Base-by-base conservation (phyloP, 192 early-diverging fungal genomes). In the Podila verticillata region DNA sequence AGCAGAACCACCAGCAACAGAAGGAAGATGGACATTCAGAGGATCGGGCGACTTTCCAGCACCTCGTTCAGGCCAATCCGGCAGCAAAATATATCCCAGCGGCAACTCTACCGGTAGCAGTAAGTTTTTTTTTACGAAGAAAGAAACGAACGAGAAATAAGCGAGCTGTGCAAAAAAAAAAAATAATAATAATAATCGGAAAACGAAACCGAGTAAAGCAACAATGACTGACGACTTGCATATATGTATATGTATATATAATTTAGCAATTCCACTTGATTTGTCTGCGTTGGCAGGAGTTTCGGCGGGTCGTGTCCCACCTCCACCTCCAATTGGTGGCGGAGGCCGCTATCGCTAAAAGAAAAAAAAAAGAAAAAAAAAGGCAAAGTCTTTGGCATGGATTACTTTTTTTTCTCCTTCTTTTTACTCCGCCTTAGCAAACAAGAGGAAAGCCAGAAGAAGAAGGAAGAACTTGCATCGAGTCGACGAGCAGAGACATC, bases 21-120 rank as follows among this genome's bases (percentile, higher is more conserved):
- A 85, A 62, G 84, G 84, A n/a, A 64, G 80, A 51, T 85, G 84
- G 84, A 72, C 70, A 32, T 85, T 85, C 59, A 72, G 73, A 61
- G 39, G 62, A 13, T 63, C 84, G 4, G 15, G 58, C 57, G 80
- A 82, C 24, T 82, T 85, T 36, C 84, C 84, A 60, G 51, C 72
- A 26, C 84, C 84, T 28, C 71, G 67, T 31, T 9, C 68, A 17
- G 73, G 65, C 56, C 61, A 61, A 19, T 32, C 47, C 24, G 66
- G 65, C 12, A 36, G 54, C 56, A 84, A 84, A 62, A 35, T 66
- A 34, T 84, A 84, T 71, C 82, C 75, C 60, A 79, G 75, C 19
- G 82, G 82, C 22, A 73, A 65, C 39, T 84, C 75, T 29, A 74
- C 82, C 59, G 82, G 82, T 44, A 74, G 65, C 26, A 28, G 82